Percentiles rank a stretch among this genome's conserved stretches.
phyloP scores from a whole-genome alignment of 2,329 filamentous ascomycete genomes.

The Pyricularia pennisetigena region DNA sequence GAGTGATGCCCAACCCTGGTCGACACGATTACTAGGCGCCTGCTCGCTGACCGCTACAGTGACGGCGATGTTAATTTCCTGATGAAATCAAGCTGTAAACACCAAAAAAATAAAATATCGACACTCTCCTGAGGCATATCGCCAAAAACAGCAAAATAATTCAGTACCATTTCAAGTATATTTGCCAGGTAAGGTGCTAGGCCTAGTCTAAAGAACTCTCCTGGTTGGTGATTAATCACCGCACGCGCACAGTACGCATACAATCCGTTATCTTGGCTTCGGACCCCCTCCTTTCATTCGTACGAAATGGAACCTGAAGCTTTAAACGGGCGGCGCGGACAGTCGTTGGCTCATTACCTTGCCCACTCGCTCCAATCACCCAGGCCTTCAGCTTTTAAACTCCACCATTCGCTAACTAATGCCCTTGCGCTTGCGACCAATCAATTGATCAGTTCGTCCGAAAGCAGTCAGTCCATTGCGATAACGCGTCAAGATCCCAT shows the following conservation, averaged over 20 bases:
- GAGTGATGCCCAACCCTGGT: conserved; percentile 23
- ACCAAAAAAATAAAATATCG: background rate
- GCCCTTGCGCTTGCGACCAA: conserved; percentile 15
- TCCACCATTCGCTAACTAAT: conserved; percentile 19
- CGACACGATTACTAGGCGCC: background rate
- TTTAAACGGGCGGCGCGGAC: background rate
- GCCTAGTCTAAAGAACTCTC: background rate
- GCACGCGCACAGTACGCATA: background rate
- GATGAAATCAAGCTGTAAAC: background rate
- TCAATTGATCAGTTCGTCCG: conserved; percentile 12
- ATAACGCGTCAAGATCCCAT: background rate
- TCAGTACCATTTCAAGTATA: background rate
- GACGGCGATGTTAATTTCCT: background rate
- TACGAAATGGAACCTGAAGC: background rate
- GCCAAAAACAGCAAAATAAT: background rate
- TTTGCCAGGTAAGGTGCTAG: background rate
- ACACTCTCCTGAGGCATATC: background rate
- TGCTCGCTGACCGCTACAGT: conserved; percentile 21
- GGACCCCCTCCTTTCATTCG: background rate
- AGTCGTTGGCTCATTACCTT: conserved; percentile 1
- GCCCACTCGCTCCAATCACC: conserved; percentile 1
- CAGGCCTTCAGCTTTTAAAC: conserved; percentile 12
- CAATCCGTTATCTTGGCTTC: background rate
- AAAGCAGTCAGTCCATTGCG: background rate
- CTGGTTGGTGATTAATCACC: background rate